Base-by-base conservation (phyloP, 169 alveolate species). In the Blepharisma undulans region DNA sequence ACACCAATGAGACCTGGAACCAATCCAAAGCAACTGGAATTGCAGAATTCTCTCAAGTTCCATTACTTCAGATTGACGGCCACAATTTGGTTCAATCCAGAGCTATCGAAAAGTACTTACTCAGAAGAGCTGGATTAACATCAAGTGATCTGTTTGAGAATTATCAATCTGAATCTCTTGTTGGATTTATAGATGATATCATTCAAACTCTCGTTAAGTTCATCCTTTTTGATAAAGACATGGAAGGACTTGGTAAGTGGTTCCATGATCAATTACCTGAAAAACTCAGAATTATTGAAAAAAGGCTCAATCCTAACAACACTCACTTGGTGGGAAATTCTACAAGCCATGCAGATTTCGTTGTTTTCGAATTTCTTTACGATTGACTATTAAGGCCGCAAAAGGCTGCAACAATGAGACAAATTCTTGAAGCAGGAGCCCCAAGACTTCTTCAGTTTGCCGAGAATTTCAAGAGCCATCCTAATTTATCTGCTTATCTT, bases 81-180 rank as follows among this genome's bases (percentile, higher is more conserved):
- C 34, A 92, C 32, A 6, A 8, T 29, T 66, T 71, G 60, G 48
- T 86, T 27, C 82, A 92, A 90, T 22, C 88, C 19, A 12, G 29
- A 10, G 29, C 92, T 32, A 92, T 92, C 32, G 34, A 86, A 16
- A 89, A 93, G 79, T 77, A 59, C 74, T 66, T 92, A 34, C 90
- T 90, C 10, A 2, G 27, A 29, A 59, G 66, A 66, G 22, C 36
- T 61, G 95, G 93, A 10, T 82, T 79, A 72, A 86, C 76, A 22
- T 91, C 95, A 29, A 30, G 48, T 19, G 93, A 90, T 30, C 30
- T 18, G 7, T 32, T 72, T 25, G 76, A 78, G 60, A 84, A 59
- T n/a, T 85, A 90, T 36, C 30, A 7, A 4, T 21, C 66, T 60
- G 93, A 79, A 10, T 72, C 76, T n/a, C 19, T 22, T n/a, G 33